Evolutionary conservation across 2,329 filamentous ascomycete genomes (phyloP), one percentile per base, ranked within the genome.

Genomic region (Fusarium euwallaceae): DNA sequence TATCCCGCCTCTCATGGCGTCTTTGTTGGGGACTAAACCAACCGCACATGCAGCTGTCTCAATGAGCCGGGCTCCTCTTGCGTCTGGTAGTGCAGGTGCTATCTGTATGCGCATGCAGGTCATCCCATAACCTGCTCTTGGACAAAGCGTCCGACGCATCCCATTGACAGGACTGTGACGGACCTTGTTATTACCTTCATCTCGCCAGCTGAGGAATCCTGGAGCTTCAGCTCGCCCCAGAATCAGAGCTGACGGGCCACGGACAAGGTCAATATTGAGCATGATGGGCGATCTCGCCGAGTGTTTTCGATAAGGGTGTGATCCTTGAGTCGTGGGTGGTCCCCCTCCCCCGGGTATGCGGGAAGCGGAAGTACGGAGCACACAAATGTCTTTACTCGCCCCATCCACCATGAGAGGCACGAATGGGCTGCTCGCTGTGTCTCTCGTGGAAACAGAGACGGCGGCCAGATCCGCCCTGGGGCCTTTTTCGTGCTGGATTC

Each of bases 31-130:
- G 64, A 73, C 74, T 74, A 77, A 69, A 65, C 61, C 65, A 69
- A 70, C 73, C 64, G 62, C 64, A 58, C 66, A 76, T 72, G 76
- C 65, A 69, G 67, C 69, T 67, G 53, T 64, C 71, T 72, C 59
- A 64, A 66, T 73, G 69, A 77, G 70, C 69, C 65, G 70, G 72
- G 71, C 48, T 37, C 69, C 56, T 75, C 37, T 37, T 71, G 75
- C 72, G 59, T 58, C 64, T 76, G 55, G 32, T 74, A 67, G 69
- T 65, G 69, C 60, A 67, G 61, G 61, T 66, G 66, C 61, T 64
- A 71, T 68, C 61, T 61, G 64, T 71, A 67, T 76, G 74, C 71
- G 70, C 64, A 75, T 76, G 73, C 73, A 79, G 75, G 70, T 70
- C 71, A 75, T 74, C 71, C 48, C 51, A 70, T 63, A 59, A 58